A percentile compares a stretch with the other conserved stretches of the same genome.
phyloP scores from a whole-genome alignment of 1,284 basidiomycete genomes.

The Trichosporon inkin region DNA sequence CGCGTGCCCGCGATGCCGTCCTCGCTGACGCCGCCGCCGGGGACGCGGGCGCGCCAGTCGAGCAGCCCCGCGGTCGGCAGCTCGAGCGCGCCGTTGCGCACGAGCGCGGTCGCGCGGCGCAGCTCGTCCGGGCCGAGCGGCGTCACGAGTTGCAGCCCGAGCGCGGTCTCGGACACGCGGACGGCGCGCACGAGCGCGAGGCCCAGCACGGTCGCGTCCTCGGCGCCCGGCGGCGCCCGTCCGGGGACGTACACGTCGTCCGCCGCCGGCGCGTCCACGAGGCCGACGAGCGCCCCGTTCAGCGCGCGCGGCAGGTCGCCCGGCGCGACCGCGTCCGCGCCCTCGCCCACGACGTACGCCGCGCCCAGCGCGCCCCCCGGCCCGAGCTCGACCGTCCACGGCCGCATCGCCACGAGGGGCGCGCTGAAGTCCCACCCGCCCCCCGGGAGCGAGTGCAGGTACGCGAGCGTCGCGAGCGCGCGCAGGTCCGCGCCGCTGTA shows the following conservation, averaged over 20 bases:
- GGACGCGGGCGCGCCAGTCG: conserved; percentile 57
- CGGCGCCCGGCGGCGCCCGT: conserved; percentile 56
- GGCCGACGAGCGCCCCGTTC: conserved; percentile 74
- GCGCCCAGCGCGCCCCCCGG: conserved; percentile 56
- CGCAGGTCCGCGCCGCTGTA: conserved; percentile 72
- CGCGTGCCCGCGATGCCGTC: conserved; percentile 55
- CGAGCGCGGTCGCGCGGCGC: conserved; percentile 54
- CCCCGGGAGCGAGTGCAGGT: conserved; percentile 59
- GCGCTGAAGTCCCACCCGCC: conserved; percentile 64
- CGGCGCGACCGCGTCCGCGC: conserved; percentile 66
- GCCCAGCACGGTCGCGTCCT: conserved; percentile 61
- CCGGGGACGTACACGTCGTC: conserved; percentile 58
- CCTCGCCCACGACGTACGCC: conserved; percentile 64
- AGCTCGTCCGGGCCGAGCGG: conserved; percentile 60
- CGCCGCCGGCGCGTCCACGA: conserved; percentile 51
- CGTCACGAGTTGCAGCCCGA: conserved; percentile 62
- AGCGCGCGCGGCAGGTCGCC: conserved; percentile 66
- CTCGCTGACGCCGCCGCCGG: conserved; percentile 27
- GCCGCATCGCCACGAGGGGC: conserved; percentile 64
- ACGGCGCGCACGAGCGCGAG: conserved; percentile 69
- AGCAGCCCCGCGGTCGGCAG: conserved; percentile 82
- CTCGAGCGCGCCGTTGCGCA: conserved; percentile 76
- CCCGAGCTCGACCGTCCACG: conserved; percentile 63
- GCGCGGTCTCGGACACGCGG: conserved; percentile 10
- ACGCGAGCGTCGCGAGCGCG: conserved; percentile 68